These are phyloP conservation scores for Puccinia horiana DNA, from an alignment of 1,284 basidiomycete species.

Conservation along the genomic window DNA sequence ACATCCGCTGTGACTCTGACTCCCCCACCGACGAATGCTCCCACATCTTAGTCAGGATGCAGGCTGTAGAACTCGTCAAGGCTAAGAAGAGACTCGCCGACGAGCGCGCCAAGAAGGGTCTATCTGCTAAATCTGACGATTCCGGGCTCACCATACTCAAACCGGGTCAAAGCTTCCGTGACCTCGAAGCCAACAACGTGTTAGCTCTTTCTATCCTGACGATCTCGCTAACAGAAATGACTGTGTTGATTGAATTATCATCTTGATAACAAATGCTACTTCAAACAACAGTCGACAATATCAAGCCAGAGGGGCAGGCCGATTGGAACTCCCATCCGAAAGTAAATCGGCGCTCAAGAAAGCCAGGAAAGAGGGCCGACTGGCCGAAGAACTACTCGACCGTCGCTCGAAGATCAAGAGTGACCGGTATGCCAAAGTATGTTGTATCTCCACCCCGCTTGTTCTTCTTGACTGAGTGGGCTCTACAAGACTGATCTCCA, in stretches of 20 bases:
- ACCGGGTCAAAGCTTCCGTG: conserved; percentile 34
- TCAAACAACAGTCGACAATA: conserved; percentile 67
- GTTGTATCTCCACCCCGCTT: neutral
- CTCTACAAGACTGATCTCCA: neutral
- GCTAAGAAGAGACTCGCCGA: conserved; percentile 36
- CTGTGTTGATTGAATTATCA: neutral
- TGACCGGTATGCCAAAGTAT: conserved; percentile 48
- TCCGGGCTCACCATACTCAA: conserved; percentile 43
- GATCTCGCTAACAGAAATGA: neutral
- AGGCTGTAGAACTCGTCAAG: conserved; percentile 44
- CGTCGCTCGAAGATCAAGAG: conserved; percentile 87
- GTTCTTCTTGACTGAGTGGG: too few species aligned
- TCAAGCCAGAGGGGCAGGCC: conserved; percentile 84
- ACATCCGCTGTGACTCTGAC: conserved; percentile 33
- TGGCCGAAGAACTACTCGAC: conserved; percentile 85
- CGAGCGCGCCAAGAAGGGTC: conserved; percentile 40
- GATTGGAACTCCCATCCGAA: conserved; percentile 68
- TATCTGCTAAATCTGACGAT: conserved; percentile 24
- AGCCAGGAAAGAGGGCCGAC: conserved; percentile 79
- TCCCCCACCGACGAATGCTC: conserved; percentile 20
- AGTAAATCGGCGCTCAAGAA: conserved; percentile 79
- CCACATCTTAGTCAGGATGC: conserved; percentile 45
- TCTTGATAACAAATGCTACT: neutral
- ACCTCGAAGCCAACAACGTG: conserved; percentile 57
- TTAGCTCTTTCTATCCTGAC: conserved; percentile 52